Base-by-base conservation (phyloP, 169 alveolate genomes). In the Plasmodium vinckei region DNA sequence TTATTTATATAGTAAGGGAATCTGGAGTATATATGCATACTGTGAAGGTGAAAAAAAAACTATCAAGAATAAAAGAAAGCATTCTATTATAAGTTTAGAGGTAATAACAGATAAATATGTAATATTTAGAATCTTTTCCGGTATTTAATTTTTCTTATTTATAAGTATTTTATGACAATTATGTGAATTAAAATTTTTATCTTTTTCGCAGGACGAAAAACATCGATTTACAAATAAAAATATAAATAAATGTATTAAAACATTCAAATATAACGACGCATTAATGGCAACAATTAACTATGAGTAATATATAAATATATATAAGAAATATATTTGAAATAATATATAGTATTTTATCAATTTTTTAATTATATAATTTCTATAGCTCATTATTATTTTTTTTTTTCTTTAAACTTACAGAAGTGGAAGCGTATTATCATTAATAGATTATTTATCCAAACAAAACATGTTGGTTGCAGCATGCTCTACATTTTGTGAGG, bases 211-310 rank as follows among this genome's bases (percentile, higher is more conserved):
- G 89, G 82, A 65, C n/a, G 51, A 33, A 71, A 51, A 19, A 39
- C 33, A 23, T 33, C 17, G 17, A 1, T 54, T 33, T 47, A 15
- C 63, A 1, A 47, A 44, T 63, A 9, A 23, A 4, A 71, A 64
- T 0, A 44, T 79, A 54, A 67, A 64, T 42, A 19, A 39, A 10
- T 54, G 17, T 9, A 1, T 79, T 54, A 79, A 67, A 42, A 54
- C 1, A 27, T 79, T 79, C 51, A 79, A 54, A 54, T 79, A 67
- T n/a, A 54, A 65, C 21, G 89, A 79, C 13, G 89, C 89, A 27
- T 33, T 79, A 13, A 79, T 79, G 56, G 9, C 9, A 15, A 5
- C 68, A 49, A 79, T 79, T 39, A 67, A 67, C 10, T 0, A 53
- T 1, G 49, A 79, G 89, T 79, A 79, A 79, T 33, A 46, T 27